Percentiles rank a stretch among this genome's conserved stretches.
Conservation (phyloP, 495 filamentous ascomycete genomes). For the Thozetella sp. region DNA sequence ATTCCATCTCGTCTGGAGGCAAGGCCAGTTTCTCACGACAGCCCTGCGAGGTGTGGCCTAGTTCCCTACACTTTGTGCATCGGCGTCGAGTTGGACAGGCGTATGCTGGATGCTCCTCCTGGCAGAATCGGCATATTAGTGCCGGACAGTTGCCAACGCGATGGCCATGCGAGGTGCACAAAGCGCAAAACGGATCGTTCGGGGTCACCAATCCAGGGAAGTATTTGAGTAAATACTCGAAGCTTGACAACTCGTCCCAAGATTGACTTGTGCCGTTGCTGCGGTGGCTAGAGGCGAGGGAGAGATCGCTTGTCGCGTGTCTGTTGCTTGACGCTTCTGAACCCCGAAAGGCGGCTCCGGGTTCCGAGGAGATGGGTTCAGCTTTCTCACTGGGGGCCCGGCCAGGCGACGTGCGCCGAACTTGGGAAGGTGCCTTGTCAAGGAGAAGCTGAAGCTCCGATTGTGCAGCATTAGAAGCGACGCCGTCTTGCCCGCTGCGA, state of each 20-base stretch:
- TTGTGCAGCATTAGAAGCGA: not conserved
- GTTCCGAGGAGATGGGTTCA: no score
- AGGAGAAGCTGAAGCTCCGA: no score
- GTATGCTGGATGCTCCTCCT: conserved; percentile 26
- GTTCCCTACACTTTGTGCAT: conserved; percentile 38
- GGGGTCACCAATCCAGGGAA: conserved; percentile 34
- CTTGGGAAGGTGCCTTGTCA: no score
- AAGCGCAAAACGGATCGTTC: conserved; percentile 31
- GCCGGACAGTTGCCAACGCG: conserved; percentile 26
- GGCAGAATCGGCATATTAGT: conserved; percentile 33
- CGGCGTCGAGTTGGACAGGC: conserved; percentile 34
- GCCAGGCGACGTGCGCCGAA: no score
- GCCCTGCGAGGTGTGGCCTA: conserved; percentile 27
- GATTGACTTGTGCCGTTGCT: not conserved
- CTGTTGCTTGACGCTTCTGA: no score
- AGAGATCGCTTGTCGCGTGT: no score
- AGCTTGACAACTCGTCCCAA: conserved; percentile 15
- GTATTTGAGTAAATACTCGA: conserved; percentile 28
- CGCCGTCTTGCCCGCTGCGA: not conserved
- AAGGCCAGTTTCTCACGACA: conserved; percentile 37
- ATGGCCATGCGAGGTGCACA: conserved; percentile 38
- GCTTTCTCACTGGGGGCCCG: no score
- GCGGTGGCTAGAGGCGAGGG: not conserved
- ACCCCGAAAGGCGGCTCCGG: no score
- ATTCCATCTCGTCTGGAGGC: conserved; percentile 28